phyloP scores from a whole-genome alignment of 352 stramenopile species.

The Phytophthora crassamura region DNA sequence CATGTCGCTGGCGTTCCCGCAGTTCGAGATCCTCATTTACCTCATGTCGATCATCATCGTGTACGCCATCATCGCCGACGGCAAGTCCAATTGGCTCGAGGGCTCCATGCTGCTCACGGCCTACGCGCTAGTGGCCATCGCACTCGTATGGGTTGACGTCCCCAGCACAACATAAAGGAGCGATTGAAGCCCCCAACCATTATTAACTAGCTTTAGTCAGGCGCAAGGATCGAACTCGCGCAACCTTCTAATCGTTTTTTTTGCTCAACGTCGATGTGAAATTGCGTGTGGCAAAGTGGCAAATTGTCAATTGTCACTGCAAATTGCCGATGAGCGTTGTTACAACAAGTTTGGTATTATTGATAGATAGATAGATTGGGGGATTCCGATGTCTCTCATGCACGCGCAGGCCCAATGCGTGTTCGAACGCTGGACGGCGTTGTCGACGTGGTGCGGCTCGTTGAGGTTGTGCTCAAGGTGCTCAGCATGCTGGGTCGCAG shows the following conservation, averaged over 20 bases:
- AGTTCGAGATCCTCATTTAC: conserved; percentile 97
- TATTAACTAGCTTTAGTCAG: conserved; percentile 23
- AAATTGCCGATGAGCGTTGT: too few species aligned
- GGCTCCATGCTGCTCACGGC: conserved; percentile 92
- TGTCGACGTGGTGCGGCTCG: conserved; percentile 17
- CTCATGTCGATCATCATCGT: conserved; percentile 97
- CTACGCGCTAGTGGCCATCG: conserved; percentile 88
- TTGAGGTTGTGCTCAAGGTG: conserved; percentile 31
- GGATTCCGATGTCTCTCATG: conserved; percentile 25
- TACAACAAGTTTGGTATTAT: too few species aligned
- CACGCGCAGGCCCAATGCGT: conserved; percentile 12
- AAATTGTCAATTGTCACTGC: too few species aligned
- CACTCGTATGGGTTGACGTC: conserved; percentile 86
- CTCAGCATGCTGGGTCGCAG: conserved; percentile 28
- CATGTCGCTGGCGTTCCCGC: conserved; percentile 97
- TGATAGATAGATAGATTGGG: conserved; percentile 36
- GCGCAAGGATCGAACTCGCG: conserved; percentile 34
- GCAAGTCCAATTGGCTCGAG: conserved; percentile 93
- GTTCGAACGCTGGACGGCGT: conserved; percentile 17
- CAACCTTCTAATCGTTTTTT: conserved; percentile 25
- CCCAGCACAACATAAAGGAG: conserved; percentile 45
- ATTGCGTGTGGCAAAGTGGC: too few species aligned
- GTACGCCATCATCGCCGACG: conserved; percentile 91
- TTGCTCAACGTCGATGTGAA: background rate
- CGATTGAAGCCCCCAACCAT: conserved; percentile 22